A percentile compares a stretch with the other conserved stretches of the same genome.
These are phyloP conservation scores for Puccinia novopanici DNA, from an alignment of 1,284 basidiomycete genomes.

Conservation along the genomic window DNA sequence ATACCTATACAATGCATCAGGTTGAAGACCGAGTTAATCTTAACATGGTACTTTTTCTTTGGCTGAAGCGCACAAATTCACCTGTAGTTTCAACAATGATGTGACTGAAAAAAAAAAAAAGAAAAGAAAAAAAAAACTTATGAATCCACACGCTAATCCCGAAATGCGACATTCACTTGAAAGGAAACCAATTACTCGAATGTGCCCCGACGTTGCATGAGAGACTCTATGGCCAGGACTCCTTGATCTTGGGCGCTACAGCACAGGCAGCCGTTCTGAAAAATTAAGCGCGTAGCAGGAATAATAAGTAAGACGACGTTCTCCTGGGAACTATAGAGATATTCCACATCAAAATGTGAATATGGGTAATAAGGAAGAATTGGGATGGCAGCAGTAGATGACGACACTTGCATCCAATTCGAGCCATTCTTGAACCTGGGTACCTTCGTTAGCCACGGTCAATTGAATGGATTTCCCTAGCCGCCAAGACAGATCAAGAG, in stretches of 20 bases:
- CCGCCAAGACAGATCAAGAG: background rate
- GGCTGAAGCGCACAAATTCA: background rate
- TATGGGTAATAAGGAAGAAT: background rate
- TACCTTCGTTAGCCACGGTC: conserved; percentile 46
- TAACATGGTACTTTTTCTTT: background rate
- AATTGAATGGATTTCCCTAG: conserved; percentile 46
- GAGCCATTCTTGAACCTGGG: conserved; percentile 49
- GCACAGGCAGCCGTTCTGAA: conserved; percentile 50
- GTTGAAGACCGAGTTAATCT: background rate
- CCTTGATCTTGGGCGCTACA: conserved; percentile 51
- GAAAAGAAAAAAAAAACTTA: no score
- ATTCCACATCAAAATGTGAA: background rate
- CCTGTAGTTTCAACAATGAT: conserved; percentile 50
- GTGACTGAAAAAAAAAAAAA: conserved; percentile 13
- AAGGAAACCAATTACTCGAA: conserved; percentile 37
- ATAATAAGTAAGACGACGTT: background rate
- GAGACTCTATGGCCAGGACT: conserved; percentile 44
- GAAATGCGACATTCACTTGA: background rate
- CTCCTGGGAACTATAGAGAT: background rate
- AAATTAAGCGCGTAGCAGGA: background rate
- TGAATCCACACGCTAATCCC: background rate
- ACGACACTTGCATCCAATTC: conserved; percentile 47
- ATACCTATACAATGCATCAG: conserved; percentile 34
- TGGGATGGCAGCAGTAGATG: background rate
- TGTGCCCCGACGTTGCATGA: conserved; percentile 46